phyloP scores from a whole-genome alignment of 179 eudicot species.

The Beta corolliflora region DNA sequence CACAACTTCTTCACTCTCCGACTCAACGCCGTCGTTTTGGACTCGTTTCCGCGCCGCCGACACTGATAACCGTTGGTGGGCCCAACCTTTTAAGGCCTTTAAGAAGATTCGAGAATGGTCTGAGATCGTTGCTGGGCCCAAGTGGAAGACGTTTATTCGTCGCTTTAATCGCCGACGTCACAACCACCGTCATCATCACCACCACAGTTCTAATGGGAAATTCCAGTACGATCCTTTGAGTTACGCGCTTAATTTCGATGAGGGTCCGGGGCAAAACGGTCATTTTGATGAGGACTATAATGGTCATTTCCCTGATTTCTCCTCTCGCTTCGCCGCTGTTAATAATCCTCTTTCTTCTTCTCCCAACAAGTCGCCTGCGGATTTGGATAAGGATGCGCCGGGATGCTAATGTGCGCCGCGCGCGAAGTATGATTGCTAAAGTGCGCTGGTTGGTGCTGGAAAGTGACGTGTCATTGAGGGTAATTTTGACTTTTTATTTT shows the following conservation, averaged over 20 bases:
- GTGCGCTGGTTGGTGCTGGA: constrained; percentile 9
- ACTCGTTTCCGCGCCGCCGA: constrained; percentile 20
- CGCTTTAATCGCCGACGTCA: constrained; percentile 23
- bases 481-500: neutral
- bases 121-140: constrained; percentile 41
- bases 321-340: constrained; percentile 25
- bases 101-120: constrained; percentile 39
- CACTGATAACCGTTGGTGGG: constrained; percentile 28
- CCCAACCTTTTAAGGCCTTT: constrained; percentile 23
- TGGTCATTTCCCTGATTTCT: constrained; percentile 29
- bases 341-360: neutral
- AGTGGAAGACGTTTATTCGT: constrained; percentile 42
- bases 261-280: constrained; percentile 35
- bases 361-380: neutral
- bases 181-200: constrained; percentile 16
- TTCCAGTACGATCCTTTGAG: constrained; percentile 43
- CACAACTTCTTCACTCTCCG: neutral
- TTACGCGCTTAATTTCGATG: constrained; percentile 44
- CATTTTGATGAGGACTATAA: constrained; percentile 24
- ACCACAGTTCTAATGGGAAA: neutral
- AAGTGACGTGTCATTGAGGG: neutral
- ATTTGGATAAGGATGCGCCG: constrained; percentile 14
- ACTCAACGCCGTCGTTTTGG: constrained; percentile 23
- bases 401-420: neutral
- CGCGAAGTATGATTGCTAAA: neutral